Percentiles rank a stretch among this genome's conserved stretches.
phyloP scores from a whole-genome alignment of 2,329 filamentous ascomycete genomes.

The Mariannaea elegans region DNA sequence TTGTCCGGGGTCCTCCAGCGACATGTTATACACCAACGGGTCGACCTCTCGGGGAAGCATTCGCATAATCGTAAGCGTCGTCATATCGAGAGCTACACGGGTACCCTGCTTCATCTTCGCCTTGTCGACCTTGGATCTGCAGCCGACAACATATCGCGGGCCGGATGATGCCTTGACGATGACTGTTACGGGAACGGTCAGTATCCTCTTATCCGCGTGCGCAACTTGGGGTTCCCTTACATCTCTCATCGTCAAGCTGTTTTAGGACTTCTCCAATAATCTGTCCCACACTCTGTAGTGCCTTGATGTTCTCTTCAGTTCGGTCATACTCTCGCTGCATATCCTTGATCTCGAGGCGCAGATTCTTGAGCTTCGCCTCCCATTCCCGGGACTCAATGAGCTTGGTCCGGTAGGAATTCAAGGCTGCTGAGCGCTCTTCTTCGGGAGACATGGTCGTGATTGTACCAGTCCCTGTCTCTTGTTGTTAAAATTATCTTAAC shows the following conservation, averaged over 20 bases:
- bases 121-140: constrained; percentile 98
- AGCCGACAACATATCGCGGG: constrained; percentile 96
- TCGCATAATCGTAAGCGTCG: constrained; percentile 98
- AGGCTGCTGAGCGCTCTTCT: constrained; percentile 72
- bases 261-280: constrained; percentile 99
- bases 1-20: constrained; percentile 94
- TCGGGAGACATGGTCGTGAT: constrained; percentile 59
- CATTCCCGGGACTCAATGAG: constrained; percentile 96
- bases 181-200: constrained; percentile 63
- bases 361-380: constrained; percentile 95
- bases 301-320: constrained; percentile 99
- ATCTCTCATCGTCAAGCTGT: constrained; percentile 98
- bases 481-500: too few relatives aligned
- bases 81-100: constrained; percentile 98
- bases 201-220: constrained; percentile 20
- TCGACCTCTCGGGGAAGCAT: constrained; percentile 99
- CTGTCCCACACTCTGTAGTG: constrained; percentile 96
- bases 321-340: constrained; percentile 94
- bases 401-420: constrained; percentile 81
- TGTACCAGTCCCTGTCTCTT: constrained; percentile 5
- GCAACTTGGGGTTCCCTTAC: constrained; percentile 61
- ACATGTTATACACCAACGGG: constrained; percentile 99
- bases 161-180: constrained; percentile 99
- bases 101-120: constrained; percentile 97
- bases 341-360: constrained; percentile 95